Evolutionary conservation across 805 yeast genomes (phyloP).

Genomic region (Saccharomycopsis sp.): DNA sequence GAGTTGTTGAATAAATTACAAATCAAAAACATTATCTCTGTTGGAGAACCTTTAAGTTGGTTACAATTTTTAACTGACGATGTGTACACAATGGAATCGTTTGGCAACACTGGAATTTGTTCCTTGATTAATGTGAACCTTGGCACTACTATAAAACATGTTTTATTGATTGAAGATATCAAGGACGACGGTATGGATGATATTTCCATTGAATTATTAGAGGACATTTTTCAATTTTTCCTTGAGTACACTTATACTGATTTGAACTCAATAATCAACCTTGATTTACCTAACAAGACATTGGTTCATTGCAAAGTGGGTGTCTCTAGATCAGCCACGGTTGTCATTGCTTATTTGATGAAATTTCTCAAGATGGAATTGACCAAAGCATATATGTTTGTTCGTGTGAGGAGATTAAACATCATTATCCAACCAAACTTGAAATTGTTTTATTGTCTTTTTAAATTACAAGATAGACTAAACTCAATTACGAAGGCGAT

Average conservation of each 20-base stretch:
- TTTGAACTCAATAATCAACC: conserved; percentile 2
- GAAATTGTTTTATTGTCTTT: conserved; percentile 83
- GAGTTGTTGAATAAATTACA: conserved; percentile 57
- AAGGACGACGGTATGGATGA: conserved; percentile 92
- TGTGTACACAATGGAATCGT: conserved; percentile 35
- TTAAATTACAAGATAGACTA: conserved; percentile 40
- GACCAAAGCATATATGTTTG: conserved; percentile 77
- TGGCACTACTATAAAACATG: conserved; percentile 4
- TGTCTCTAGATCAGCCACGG: conserved; percentile 90
- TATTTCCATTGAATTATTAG: conserved; percentile 34
- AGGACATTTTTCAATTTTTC: conserved; percentile 54
- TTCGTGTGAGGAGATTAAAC: conserved; percentile 83
- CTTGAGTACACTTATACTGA: conserved; percentile 41
- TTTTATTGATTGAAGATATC: conserved; percentile 57
- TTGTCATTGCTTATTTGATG: conserved; percentile 94
- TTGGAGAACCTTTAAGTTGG: conserved; percentile 79
- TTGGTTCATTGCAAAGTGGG: conserved; percentile 95
- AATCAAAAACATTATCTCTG: conserved; percentile 70
- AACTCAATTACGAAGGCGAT: too few species aligned
- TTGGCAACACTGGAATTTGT: conserved; percentile 3
- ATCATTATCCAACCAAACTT: conserved; percentile 92
- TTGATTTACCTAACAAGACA: conserved; percentile 35
- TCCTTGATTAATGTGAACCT: not conserved
- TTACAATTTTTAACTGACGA: conserved; percentile 26
- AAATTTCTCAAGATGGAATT: conserved; percentile 57